Conservation (phyloP, 345 rosid genomes). For the Salix purpurea region DNA sequence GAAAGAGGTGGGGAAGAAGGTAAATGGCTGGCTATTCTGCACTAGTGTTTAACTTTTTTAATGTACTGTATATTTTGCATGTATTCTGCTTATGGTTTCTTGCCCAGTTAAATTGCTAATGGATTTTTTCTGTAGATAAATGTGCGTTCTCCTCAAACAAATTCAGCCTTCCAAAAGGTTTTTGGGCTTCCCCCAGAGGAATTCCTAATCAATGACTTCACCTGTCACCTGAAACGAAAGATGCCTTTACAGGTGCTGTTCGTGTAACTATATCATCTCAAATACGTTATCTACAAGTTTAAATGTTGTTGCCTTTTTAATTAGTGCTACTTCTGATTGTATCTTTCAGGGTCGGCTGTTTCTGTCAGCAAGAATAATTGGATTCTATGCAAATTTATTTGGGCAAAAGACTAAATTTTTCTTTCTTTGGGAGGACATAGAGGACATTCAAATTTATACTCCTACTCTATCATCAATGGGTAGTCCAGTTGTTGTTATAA, state of each 20-base stretch:
- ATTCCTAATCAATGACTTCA: slow-evolving; percentile 93
- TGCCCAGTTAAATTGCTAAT: background rate
- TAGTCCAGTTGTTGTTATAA: slow-evolving; percentile 74
- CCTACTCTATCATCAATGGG: slow-evolving; percentile 94
- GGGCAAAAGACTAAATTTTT: slow-evolving; percentile 89
- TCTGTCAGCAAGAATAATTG: slow-evolving; percentile 87
- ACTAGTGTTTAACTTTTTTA: slow-evolving; percentile 6
- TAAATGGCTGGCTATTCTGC: slow-evolving; percentile 24
- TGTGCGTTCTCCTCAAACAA: slow-evolving; percentile 91
- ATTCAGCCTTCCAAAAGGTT: slow-evolving; percentile 95
- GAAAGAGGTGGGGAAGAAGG: slow-evolving; percentile 99
- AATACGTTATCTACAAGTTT: background rate
- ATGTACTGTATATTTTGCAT: background rate
- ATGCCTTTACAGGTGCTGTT: slow-evolving; percentile 84
- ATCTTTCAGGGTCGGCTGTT: slow-evolving; percentile 83
- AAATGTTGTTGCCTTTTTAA: background rate
- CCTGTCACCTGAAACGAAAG: slow-evolving; percentile 92
- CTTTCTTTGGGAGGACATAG: slow-evolving; percentile 97
- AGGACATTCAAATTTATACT: slow-evolving; percentile 69
- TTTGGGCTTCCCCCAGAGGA: slow-evolving; percentile 92
- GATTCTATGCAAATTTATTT: slow-evolving; percentile 86
- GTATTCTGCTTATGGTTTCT: background rate
- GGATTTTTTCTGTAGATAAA: slow-evolving; percentile 55
- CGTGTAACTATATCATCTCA: slow-evolving; percentile 10
- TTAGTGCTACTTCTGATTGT: slow-evolving; percentile 6